Conservation (phyloP, 2,329 filamentous ascomycete species). For the Uncinocarpus reesii region DNA sequence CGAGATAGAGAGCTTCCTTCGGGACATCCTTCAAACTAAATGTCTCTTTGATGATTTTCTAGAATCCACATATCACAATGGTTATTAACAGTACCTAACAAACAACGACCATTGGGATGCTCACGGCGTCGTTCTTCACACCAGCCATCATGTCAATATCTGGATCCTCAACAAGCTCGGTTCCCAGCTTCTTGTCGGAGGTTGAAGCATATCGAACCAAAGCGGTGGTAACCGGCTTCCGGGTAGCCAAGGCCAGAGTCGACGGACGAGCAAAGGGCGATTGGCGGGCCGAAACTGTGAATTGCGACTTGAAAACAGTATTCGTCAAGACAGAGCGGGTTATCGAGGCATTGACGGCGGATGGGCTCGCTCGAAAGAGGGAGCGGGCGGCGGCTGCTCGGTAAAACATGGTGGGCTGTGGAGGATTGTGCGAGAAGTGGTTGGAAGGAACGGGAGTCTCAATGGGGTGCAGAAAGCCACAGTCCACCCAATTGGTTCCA, state of each 20-base stretch:
- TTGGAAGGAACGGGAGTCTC: background rate
- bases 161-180: slow-evolving; percentile 45
- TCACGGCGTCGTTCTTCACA: slow-evolving; percentile 50
- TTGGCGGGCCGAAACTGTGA: slow-evolving; percentile 35
- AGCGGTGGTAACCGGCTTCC: slow-evolving; percentile 39
- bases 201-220: slow-evolving; percentile 41
- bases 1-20: slow-evolving; percentile 56
- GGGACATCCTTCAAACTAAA: slow-evolving; percentile 57
- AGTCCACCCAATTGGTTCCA: slow-evolving; percentile 5
- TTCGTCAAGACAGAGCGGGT: slow-evolving; percentile 34
- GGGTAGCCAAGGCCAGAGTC: slow-evolving; percentile 35
- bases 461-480: slow-evolving; percentile 1
- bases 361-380: slow-evolving; percentile 33
- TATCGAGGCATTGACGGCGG: slow-evolving; percentile 35
- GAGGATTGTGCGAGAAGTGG: slow-evolving; percentile 13
- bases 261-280: slow-evolving; percentile 28
- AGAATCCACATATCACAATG: slow-evolving; percentile 10
- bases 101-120: slow-evolving; percentile 21
- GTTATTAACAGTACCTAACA: no score
- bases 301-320: slow-evolving; percentile 36
- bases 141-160: slow-evolving; percentile 44
- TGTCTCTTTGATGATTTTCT: slow-evolving; percentile 59
- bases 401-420: slow-evolving; percentile 36
- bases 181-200: slow-evolving; percentile 49
- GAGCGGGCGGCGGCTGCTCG: slow-evolving; percentile 38